A percentile compares a stretch with the other conserved stretches of the same genome.
These are phyloP conservation scores for Ceratocystis huliohia DNA, from an alignment of 2,329 filamentous ascomycete species.

Conservation along the genomic window DNA sequence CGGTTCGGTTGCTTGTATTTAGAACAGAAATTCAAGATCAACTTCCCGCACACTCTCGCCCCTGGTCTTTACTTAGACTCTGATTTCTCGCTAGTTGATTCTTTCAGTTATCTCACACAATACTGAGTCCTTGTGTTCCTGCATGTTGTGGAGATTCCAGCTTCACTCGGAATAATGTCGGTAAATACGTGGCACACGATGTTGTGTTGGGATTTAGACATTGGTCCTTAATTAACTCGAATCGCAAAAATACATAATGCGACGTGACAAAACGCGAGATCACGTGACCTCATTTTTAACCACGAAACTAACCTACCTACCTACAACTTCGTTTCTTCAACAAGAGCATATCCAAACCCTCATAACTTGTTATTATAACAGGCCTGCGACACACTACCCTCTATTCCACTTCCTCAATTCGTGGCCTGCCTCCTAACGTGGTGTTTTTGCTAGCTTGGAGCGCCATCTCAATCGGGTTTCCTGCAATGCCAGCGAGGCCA, in stretches of 20 bases:
- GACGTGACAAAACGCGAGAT: not conserved
- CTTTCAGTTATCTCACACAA: not conserved
- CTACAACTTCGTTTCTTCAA: not conserved
- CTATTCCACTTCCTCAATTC: constrained; percentile 51
- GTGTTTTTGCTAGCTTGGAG: constrained; percentile 17
- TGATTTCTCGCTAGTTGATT: too few relatives aligned
- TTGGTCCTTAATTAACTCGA: too few relatives aligned
- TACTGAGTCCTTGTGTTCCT: not conserved
- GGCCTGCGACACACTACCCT: constrained; percentile 20
- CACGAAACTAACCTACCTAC: not conserved
- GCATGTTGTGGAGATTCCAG: not conserved
- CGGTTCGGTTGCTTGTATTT: too few relatives aligned
- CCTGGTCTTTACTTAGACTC: too few relatives aligned
- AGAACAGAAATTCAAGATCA: too few relatives aligned
- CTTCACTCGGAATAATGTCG: too few relatives aligned
- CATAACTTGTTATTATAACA: not conserved
- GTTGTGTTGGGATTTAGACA: too few relatives aligned
- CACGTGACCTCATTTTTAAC: not conserved
- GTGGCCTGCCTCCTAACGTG: constrained; percentile 26
- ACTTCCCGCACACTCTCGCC: too few relatives aligned
- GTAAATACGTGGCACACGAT: too few relatives aligned
- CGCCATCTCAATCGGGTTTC: constrained; percentile 22
- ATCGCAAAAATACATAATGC: too few relatives aligned
- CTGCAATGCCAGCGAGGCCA: constrained; percentile 24
- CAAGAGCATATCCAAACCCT: not conserved